phyloP scores from a whole-genome alignment of 106 monocot species.

The Dioscorea zingiberensis region DNA sequence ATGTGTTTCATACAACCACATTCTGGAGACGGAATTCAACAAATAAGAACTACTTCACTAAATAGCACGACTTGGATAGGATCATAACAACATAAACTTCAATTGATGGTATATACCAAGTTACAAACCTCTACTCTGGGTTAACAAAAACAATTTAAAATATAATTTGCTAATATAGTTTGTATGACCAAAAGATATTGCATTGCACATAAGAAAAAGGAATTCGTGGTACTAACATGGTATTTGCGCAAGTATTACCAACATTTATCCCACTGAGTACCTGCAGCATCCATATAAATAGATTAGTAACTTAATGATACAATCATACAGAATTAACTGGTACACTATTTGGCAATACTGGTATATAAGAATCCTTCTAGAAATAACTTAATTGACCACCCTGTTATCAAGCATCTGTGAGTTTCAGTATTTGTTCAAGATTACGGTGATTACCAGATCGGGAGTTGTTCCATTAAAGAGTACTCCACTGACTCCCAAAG shows the following conservation, averaged over 20 bases:
- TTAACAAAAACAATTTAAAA: too few relatives aligned
- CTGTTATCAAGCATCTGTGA: neutral
- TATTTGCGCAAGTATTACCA: conserved; percentile 85
- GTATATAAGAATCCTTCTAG: neutral
- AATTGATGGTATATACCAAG: too few relatives aligned
- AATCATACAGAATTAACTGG: neutral
- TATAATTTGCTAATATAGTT: too few relatives aligned
- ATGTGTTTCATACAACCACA: too few relatives aligned
- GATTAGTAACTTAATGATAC: conserved; percentile 1
- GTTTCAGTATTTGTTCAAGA: neutral
- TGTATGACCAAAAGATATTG: too few relatives aligned
- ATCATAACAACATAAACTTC: too few relatives aligned
- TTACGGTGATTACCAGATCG: conserved; percentile 91
- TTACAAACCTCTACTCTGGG: too few relatives aligned
- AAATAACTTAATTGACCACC: neutral
- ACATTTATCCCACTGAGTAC: conserved; percentile 89
- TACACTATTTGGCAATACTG: neutral
- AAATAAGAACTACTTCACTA: too few relatives aligned
- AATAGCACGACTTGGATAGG: too few relatives aligned
- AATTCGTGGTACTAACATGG: conserved; percentile 49
- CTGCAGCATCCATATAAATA: conserved; percentile 38
- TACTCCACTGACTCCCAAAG: conserved; percentile 69
- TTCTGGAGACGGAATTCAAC: too few relatives aligned
- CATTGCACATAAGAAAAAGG: neutral
- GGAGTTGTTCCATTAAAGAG: conserved; percentile 79